A percentile compares a stretch with the other conserved stretches of the same genome.
These are phyloP conservation scores for Tylopilus felleus DNA, from an alignment of 768 basidiomycete species.

Conservation along the genomic window DNA sequence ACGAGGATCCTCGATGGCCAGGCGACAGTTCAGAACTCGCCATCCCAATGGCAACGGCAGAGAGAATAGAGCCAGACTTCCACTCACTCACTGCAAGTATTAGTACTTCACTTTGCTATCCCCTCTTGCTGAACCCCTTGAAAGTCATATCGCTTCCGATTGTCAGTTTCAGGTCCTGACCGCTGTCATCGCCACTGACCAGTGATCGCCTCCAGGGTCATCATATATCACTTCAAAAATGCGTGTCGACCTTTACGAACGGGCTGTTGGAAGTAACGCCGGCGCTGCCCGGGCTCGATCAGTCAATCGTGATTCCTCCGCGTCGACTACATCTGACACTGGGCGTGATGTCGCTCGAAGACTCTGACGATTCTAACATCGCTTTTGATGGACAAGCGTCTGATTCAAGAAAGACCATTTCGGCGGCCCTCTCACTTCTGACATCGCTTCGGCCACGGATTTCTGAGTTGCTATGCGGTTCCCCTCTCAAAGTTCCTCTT, in stretches of 20 bases:
- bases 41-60: background rate
- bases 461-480: constrained; percentile 35
- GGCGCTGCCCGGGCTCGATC: constrained; percentile 53
- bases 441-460: constrained; percentile 38
- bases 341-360: constrained; percentile 64
- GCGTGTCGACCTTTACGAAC: constrained; percentile 37
- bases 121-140: constrained; percentile 2
- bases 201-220: constrained; percentile 38
- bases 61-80: constrained; percentile 3
- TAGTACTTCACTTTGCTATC: background rate
- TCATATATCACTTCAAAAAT: constrained; percentile 36
- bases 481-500: constrained; percentile 39
- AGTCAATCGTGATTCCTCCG: constrained; percentile 51
- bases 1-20: constrained; percentile 11
- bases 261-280: constrained; percentile 19
- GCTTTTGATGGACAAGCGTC: background rate
- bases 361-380: constrained; percentile 7
- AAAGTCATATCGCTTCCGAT: constrained; percentile 33
- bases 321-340: constrained; percentile 70
- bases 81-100: constrained; percentile 28
- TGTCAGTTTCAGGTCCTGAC: constrained; percentile 30
- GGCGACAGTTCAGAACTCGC: constrained; percentile 4
- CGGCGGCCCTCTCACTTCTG: constrained; percentile 43
- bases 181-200: constrained; percentile 14
- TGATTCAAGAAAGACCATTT: constrained; percentile 30